Base-by-base conservation (phyloP, 176 grass and related monocot species). In the Otatea glauca region DNA sequence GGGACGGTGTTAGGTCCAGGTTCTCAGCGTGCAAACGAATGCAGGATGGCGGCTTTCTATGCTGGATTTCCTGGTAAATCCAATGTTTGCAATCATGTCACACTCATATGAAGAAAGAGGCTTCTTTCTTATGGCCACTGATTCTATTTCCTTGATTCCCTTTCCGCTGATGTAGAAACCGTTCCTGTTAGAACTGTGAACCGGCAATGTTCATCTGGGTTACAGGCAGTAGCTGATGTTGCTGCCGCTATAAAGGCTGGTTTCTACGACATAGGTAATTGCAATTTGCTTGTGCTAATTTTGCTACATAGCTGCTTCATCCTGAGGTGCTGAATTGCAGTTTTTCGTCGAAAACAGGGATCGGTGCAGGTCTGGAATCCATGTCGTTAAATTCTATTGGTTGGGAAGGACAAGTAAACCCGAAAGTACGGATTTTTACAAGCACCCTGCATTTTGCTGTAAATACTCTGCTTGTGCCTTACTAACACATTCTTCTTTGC, bases 131-230 rank as follows among this genome's bases (percentile, higher is more conserved):
- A 59, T 83, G 45, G n/a, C 42, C 39, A 80, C 13, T 76, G 45
- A 48, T 75, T 87, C 41, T 35, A 6, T 49, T 27, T 76, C 7
- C 56, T 41, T 39, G 4, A 66, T 67, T 56, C 3, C 15, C 12
- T 77, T 73, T 54, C 23, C 12, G 1, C 29, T 75, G 32, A 32
- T 69, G 29, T 47, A 99, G 93, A 99, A 89, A 99, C 91, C 10
- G 93, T 99, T 66, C 93, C 96, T 17, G 69, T 99, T 64, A 96
- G 96, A 86, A 99, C 93, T 27, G 96, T 99, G 51, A 99, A 99
- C 73, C 84, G 96, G 1, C 96, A 99, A 70, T 99, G 96, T 72
- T 99, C 93, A 1, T 99, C 96, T 74, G 96, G 96, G 38, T 68
- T 99, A 58, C 96, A 99, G 85, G 96, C 93, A 72, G 96, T 96